phyloP scores from a whole-genome alignment of 257 asterid genomes.

The Galeopsis tetrahit region DNA sequence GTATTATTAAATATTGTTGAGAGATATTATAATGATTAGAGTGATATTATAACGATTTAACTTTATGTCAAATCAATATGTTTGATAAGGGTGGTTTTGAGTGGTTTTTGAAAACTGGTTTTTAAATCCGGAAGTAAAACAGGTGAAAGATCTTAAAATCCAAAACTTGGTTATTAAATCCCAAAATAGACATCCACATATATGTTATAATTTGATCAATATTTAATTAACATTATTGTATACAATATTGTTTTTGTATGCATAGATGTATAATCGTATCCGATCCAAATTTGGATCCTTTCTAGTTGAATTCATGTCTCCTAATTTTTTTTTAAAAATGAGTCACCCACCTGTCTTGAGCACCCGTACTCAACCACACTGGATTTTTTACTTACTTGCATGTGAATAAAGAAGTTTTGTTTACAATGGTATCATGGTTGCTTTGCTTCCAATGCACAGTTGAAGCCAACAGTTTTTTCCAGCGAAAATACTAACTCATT shows the following conservation, averaged over 20 bases:
- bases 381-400: background rate
- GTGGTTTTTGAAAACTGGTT: too few species aligned
- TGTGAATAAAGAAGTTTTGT: background rate
- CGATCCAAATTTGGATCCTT: background rate
- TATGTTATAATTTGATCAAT: background rate
- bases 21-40: too few species aligned
- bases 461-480: constrained; percentile 7
- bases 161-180: too few species aligned
- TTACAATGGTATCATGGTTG: background rate
- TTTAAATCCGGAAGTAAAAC: too few species aligned
- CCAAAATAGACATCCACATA: too few species aligned
- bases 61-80: too few species aligned
- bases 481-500: constrained; percentile 15
- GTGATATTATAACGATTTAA: too few species aligned
- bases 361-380: background rate
- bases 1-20: too few species aligned
- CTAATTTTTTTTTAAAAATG: background rate
- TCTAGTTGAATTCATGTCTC: background rate
- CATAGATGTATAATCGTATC: background rate
- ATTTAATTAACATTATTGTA: background rate
- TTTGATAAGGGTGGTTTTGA: too few species aligned
- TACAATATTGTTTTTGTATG: background rate
- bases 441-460: background rate
- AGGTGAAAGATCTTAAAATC: too few species aligned
- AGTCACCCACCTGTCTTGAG: background rate